Evolutionary conservation across 2,329 filamentous ascomycete species (phyloP), one percentile per base, ranked within the genome.

Genomic region (Neocatenulostroma microsporum): DNA sequence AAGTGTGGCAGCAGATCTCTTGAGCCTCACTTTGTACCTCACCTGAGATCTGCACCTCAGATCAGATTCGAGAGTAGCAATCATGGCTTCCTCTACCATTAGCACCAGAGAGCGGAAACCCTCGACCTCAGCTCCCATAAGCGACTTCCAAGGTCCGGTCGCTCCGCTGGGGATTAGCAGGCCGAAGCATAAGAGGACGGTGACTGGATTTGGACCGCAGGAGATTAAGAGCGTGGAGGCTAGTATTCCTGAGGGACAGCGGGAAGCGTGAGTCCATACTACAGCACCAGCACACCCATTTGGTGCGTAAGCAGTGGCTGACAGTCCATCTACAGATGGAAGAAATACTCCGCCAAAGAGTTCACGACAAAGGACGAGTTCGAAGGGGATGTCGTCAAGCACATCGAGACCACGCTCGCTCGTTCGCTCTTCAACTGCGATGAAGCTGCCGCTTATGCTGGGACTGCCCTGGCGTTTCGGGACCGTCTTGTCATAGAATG

Each of bases 361-460:
- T 95, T 95, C 66, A 73, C 70, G 44, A 78, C 73, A 51, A 79
- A 85, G 60, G 86, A 94, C 13, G 82, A 86, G 40, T 95, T 96
- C 57, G 70, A 75, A 60, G 78, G 70, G 60, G 88, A 94, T 58
- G 74, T 93, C 39, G 86, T 98, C 47, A 81, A 82, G 48, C 91
- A 98, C 69, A 84, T 98, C 56, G 91, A 98, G 67, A 96, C 91
- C 3, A 94, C 88, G 3, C 74, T 98, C 44, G 91, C 91, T 45
- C 84, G 91, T 43, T 95, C 88, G 56, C 77, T 98, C 62, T 96
- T 89, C 76, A 98, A 98, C 66, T 98, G 91, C 66, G 88, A 98
- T 69, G 91, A 98, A 66, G 63, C 72, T 62, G 91, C 91, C 36
- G 87, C 88, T 21, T 98, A 98, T 63, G 78, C 84, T 6, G 91